Percentiles rank a stretch among this genome's conserved stretches.
Conservation (phyloP, 257 asterid genomes). For the Orobanche coerulescens region DNA sequence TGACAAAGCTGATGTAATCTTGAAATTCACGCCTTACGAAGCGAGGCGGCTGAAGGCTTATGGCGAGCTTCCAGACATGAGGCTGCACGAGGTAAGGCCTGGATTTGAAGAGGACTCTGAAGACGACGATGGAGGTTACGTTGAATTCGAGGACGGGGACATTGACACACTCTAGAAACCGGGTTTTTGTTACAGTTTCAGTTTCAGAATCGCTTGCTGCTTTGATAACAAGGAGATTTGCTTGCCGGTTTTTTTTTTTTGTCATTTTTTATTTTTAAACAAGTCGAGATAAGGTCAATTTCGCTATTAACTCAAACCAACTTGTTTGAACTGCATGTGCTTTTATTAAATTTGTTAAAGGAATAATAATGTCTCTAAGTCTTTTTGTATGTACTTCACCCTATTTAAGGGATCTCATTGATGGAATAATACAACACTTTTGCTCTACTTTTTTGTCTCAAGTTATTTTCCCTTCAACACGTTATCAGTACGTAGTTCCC, state of each 20-base stretch:
- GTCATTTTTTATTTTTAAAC: background rate
- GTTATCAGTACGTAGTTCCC: too few relatives aligned
- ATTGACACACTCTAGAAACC: slow-evolving; percentile 67
- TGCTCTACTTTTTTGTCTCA: too few relatives aligned
- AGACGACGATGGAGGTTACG: slow-evolving; percentile 52
- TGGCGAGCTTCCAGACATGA: slow-evolving; percentile 86
- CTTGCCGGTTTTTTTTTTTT: slow-evolving; percentile 7
- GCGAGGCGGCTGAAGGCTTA: slow-evolving; percentile 91
- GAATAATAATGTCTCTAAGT: too few relatives aligned
- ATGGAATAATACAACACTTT: too few relatives aligned
- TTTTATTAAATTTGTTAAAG: too few relatives aligned
- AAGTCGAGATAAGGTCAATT: too few relatives aligned
- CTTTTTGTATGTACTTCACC: too few relatives aligned
- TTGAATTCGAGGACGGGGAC: slow-evolving; percentile 87
- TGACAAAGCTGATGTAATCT: slow-evolving; percentile 92
- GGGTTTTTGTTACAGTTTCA: background rate
- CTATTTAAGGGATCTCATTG: too few relatives aligned
- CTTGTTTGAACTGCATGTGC: too few relatives aligned
- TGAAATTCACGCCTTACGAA: slow-evolving; percentile 88
- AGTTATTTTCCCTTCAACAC: too few relatives aligned
- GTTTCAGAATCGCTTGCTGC: background rate
- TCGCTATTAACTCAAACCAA: too few relatives aligned
- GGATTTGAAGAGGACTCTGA: slow-evolving; percentile 74
- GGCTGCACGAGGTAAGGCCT: slow-evolving; percentile 73
- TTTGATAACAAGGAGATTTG: slow-evolving; percentile 1